Percentiles rank a stretch among this genome's conserved stretches.
Conservation (phyloP, 768 basidiomycete genomes). For the Phylloporus scabripes region DNA sequence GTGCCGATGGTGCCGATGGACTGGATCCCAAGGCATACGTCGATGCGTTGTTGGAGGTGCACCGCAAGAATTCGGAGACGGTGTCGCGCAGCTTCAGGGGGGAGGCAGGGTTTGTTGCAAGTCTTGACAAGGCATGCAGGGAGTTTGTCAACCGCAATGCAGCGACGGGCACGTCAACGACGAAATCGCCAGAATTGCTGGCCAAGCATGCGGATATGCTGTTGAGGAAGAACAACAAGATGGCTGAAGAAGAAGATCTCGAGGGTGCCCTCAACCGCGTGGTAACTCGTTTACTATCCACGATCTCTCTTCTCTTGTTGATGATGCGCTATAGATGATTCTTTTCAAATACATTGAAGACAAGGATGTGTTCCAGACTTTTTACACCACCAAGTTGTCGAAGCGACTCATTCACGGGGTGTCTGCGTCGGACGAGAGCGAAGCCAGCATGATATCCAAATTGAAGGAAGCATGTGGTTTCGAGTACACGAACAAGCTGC, state of each 20-base stretch:
- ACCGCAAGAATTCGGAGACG: conserved; percentile 86
- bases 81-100: conserved; percentile 86
- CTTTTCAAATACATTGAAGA: conserved; percentile 98
- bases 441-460: conserved; percentile 97
- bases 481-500: conserved; percentile 94
- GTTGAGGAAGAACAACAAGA: conserved; percentile 91
- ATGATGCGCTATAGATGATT: conserved; percentile 63
- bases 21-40: conserved; percentile 94
- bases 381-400: conserved; percentile 91
- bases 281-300: conserved; percentile 41
- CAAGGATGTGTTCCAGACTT: conserved; percentile 98
- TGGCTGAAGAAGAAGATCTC: conserved; percentile 85
- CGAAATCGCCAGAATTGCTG: conserved; percentile 87
- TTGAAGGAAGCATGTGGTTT: conserved; percentile 95
- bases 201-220: conserved; percentile 90
- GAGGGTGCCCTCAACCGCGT: conserved; percentile 88
- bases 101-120: conserved; percentile 90
- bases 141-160: conserved; percentile 94
- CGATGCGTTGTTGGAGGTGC: conserved; percentile 85
- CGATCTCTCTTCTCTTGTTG: neutral
- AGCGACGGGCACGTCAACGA: conserved; percentile 76
- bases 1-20: conserved; percentile 48
- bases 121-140: conserved; percentile 90
- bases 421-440: conserved; percentile 93
- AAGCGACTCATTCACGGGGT: conserved; percentile 88